Evolutionary conservation across 2,329 filamentous ascomycete genomes (phyloP).

Genomic region (Phaeosphaeriaceae sp.): DNA sequence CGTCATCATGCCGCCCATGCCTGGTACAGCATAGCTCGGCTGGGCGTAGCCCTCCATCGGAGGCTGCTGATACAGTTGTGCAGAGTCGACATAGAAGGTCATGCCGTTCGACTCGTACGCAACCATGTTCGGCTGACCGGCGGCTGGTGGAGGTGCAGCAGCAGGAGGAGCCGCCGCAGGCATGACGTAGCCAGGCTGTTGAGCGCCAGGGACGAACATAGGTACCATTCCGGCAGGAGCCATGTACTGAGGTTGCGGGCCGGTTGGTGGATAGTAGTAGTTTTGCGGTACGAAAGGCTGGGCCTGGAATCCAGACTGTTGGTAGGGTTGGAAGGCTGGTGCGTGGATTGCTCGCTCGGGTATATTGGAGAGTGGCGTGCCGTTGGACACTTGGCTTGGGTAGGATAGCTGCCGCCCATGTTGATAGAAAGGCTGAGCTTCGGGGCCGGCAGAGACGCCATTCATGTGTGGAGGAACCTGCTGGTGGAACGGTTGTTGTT

Average conservation of each 20-base stretch:
- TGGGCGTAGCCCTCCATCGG: slow-evolving; percentile 54
- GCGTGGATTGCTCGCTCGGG: slow-evolving; percentile 92
- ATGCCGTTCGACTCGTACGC: slow-evolving; percentile 95
- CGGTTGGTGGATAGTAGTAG: slow-evolving; percentile 69
- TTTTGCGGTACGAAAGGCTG: slow-evolving; percentile 49
- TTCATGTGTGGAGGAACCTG: slow-evolving; percentile 82
- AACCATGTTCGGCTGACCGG: slow-evolving; percentile 61
- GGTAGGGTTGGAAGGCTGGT: slow-evolving; percentile 78
- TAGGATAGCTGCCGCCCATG: slow-evolving; percentile 74
- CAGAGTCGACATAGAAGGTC: slow-evolving; percentile 90
- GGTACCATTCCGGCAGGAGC: slow-evolving; percentile 58
- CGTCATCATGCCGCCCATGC: slow-evolving; percentile 83
- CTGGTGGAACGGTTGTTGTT: slow-evolving; percentile 90
- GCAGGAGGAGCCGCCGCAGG: slow-evolving; percentile 44
- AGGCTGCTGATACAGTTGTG: slow-evolving; percentile 64
- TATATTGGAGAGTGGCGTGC: slow-evolving; percentile 88
- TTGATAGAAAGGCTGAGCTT: slow-evolving; percentile 57
- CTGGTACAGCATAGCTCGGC: slow-evolving; percentile 62
- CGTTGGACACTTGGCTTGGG: slow-evolving; percentile 72
- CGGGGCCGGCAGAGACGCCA: slow-evolving; percentile 60
- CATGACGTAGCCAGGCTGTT: slow-evolving; percentile 56
- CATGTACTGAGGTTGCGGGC: slow-evolving; percentile 51
- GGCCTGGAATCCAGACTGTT: slow-evolving; percentile 61
- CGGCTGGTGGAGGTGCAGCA: slow-evolving; percentile 40
- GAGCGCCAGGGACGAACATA: slow-evolving; percentile 64